Evolutionary conservation across 2,329 filamentous ascomycete genomes (phyloP), one percentile per base, ranked within the genome.

Genomic region (Epicoccum sorghinum): DNA sequence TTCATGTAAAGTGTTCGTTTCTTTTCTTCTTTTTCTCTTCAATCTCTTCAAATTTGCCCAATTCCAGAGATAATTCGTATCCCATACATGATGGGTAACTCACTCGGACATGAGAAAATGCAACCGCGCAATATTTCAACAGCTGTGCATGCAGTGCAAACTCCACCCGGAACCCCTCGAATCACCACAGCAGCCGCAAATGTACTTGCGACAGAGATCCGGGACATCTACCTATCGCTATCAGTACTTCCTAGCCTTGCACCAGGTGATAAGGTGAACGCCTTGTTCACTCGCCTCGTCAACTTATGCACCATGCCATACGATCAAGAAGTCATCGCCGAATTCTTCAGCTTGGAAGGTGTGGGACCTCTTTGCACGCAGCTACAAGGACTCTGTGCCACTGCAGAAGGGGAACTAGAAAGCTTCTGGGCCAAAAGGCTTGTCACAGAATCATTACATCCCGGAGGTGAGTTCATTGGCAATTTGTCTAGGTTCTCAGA

Each of bases 341-440:
- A 62, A 23, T 69, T 74, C 7, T 64, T 79, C 30, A 47, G 50
- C 6, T 68, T 77, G 36, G 57, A 66, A 7, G 59, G 60, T 0
- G 59, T 79, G 10, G 42, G 65, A 6, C 37, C 57, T 0, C 66
- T 81, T 5, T 72, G 77, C 10, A 64, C 73, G 1, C 60, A 71
- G 0, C 65, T 83, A 0, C 74, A 77, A 18, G 40, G 64, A 1
- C 65, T 82, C 13, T 83, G 80, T 58, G 73, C 76, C 3, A 57
- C 64, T 12, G 77, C 79, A 3, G 81, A 83, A 63, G 75, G 71
- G 32, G 69, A 76, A 23, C 67, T 83, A 2, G 81, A 83, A 59
- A 61, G 57, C 2, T 65, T 78, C 56, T 83, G 79, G 80, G 72
- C 78, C 0, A 47, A 66, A 8, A 64, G 65, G 7, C 78, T 82